Evolutionary conservation across 2,329 filamentous ascomycete genomes (phyloP).

Genomic region (Cordyceps tenuipes): DNA sequence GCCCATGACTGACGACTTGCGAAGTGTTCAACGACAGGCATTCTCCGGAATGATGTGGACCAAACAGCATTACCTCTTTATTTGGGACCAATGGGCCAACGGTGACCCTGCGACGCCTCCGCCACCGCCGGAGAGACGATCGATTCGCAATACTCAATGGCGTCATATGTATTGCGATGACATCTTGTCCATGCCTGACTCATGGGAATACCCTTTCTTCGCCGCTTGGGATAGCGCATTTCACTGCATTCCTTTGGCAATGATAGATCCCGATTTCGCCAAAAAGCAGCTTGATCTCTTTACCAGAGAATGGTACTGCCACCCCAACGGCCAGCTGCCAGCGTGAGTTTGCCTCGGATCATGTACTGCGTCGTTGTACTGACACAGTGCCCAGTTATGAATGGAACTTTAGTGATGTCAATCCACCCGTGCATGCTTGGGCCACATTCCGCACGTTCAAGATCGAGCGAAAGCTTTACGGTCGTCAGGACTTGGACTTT

Average conservation of each 20-base stretch:
- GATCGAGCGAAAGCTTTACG: constrained; percentile 96
- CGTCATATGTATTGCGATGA: constrained; percentile 93
- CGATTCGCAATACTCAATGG: constrained; percentile 81
- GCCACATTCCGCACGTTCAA: constrained; percentile 94
- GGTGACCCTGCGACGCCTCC: constrained; percentile 84
- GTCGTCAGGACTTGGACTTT: constrained; percentile 88
- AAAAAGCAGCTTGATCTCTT: constrained; percentile 97
- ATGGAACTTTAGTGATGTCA: constrained; percentile 97
- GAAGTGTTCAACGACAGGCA: constrained; percentile 91
- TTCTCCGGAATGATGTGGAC: constrained; percentile 98
- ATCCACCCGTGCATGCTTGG: constrained; percentile 95
- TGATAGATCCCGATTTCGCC: constrained; percentile 96
- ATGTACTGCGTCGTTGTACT: constrained; percentile 3
- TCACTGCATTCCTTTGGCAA: constrained; percentile 89
- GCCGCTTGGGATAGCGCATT: constrained; percentile 96
- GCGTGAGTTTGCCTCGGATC: constrained; percentile 49
- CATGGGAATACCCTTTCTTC: constrained; percentile 98
- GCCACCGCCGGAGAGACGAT: constrained; percentile 71
- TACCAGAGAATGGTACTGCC: constrained; percentile 97
- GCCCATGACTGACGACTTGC: constrained; percentile 85
- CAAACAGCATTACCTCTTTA: constrained; percentile 93
- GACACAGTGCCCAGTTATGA: constrained; percentile 49
- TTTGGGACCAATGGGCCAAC: constrained; percentile 97
- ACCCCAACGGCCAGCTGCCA: constrained; percentile 90
- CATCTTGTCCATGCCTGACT: constrained; percentile 94